phyloP scores from a whole-genome alignment of 2,329 filamentous ascomycete species.

The Dryadomyces quercus-mongolicae region DNA sequence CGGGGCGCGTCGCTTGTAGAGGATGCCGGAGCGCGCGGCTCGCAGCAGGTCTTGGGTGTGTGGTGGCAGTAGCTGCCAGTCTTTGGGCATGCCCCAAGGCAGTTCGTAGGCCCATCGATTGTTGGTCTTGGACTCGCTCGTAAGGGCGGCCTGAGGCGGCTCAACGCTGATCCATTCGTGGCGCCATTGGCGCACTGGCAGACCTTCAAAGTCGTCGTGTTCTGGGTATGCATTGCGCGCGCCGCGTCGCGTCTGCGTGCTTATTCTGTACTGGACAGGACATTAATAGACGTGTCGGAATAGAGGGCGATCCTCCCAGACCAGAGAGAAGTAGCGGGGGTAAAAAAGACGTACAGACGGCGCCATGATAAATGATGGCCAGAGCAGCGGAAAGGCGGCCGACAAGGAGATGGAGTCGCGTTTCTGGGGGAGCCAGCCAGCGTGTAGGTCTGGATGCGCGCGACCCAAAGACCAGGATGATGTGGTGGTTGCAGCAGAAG shows the following conservation, averaged over 20 bases:
- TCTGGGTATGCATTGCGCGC: slow-evolving; percentile 44
- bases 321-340: background rate
- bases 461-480: no score
- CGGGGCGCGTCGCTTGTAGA: slow-evolving; percentile 61
- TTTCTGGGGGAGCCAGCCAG: no score
- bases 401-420: background rate
- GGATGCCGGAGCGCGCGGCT: slow-evolving; percentile 62
- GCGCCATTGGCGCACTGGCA: slow-evolving; percentile 86
- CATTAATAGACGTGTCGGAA: background rate
- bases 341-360: background rate
- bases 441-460: no score
- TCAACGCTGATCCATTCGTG: slow-evolving; percentile 57
- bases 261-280: slow-evolving; percentile 10
- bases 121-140: slow-evolving; percentile 37
- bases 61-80: slow-evolving; percentile 62
- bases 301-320: background rate
- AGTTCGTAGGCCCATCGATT: slow-evolving; percentile 66
- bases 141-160: slow-evolving; percentile 53
- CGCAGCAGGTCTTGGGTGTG: slow-evolving; percentile 75
- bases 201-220: slow-evolving; percentile 53
- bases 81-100: slow-evolving; percentile 71
- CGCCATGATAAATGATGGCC: background rate
- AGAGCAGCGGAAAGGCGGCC: background rate
- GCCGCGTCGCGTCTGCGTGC: slow-evolving; percentile 39
- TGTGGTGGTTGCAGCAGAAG: no score